Conservation (phyloP, 2,329 filamentous ascomycete genomes). For the Davidsoniella eucalypti region DNA sequence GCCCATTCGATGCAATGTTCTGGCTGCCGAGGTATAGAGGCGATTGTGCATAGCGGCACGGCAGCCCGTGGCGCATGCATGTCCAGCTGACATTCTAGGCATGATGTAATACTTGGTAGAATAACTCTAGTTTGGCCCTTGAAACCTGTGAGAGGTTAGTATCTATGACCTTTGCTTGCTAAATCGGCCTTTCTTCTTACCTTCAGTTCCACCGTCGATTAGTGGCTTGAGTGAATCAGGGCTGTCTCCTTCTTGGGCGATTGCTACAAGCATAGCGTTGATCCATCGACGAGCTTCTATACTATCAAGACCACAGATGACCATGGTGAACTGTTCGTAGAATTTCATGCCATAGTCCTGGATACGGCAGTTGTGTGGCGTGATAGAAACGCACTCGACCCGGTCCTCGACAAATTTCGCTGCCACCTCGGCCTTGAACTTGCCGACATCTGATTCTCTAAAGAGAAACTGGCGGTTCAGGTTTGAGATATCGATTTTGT, state of each 20-base stretch:
- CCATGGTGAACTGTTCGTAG: conserved; percentile 90
- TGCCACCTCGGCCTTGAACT: conserved; percentile 83
- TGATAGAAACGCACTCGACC: conserved; percentile 83
- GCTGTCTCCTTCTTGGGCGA: conserved; percentile 64
- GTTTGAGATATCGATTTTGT: conserved; percentile 97
- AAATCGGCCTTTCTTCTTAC: conserved; percentile 21
- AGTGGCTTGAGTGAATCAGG: conserved; percentile 80
- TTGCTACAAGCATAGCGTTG: conserved; percentile 77
- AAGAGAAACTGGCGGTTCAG: conserved; percentile 96
- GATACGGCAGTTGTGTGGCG: conserved; percentile 83
- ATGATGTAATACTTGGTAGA: conserved; percentile 80
- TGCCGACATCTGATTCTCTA: conserved; percentile 77
- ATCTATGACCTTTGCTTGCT: background rate
- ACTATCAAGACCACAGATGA: conserved; percentile 89
- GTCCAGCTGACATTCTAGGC: conserved; percentile 94
- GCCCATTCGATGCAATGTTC: conserved; percentile 99
- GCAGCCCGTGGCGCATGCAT: conserved; percentile 98
- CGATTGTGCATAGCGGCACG: conserved; percentile 89
- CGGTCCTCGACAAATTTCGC: conserved; percentile 80
- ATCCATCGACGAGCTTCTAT: conserved; percentile 98
- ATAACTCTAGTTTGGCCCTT: conserved; percentile 93
- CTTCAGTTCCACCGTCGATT: conserved; percentile 92
- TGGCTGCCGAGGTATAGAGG: conserved; percentile 88
- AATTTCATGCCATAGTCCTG: conserved; percentile 94
- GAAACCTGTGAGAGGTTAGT: conserved; percentile 47